These are phyloP conservation scores for Puccinia triticina DNA, from an alignment of 1,284 basidiomycete species.

Conservation along the genomic window DNA sequence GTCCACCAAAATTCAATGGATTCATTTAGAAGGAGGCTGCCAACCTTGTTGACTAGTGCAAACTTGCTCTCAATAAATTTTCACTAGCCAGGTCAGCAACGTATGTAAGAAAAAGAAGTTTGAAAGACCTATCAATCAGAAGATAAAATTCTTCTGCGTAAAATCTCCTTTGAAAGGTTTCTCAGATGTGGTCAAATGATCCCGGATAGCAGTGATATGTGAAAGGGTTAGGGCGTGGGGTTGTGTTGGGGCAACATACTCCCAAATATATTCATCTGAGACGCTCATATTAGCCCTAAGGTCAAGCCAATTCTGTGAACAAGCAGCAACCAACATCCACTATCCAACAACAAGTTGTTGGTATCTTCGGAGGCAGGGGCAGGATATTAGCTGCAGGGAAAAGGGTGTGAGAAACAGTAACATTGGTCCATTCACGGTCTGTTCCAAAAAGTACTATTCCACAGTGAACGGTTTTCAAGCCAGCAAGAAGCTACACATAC, in stretches of 20 bases:
- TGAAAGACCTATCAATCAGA: neutral
- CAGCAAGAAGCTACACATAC: constrained; percentile 30
- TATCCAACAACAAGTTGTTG: constrained; percentile 20
- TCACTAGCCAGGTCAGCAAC: too few relatives aligned
- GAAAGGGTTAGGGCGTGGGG: constrained; percentile 28
- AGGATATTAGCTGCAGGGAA: neutral
- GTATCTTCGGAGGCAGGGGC: constrained; percentile 5
- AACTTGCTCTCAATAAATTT: too few relatives aligned
- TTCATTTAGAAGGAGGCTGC: too few relatives aligned
- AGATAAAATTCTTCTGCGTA: neutral
- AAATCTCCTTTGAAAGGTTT: constrained; percentile 33
- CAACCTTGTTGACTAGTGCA: too few relatives aligned
- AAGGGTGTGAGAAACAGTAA: neutral
- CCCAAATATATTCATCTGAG: constrained; percentile 42
- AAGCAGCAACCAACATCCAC: constrained; percentile 37
- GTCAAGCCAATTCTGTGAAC: neutral
- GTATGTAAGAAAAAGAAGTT: too few relatives aligned
- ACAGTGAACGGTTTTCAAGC: constrained; percentile 49
- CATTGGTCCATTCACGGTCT: constrained; percentile 16
- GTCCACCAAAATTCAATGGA: too few relatives aligned
- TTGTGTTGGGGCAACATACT: constrained; percentile 25
- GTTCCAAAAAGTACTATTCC: constrained; percentile 48
- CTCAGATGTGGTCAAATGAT: constrained; percentile 2
- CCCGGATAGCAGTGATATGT: constrained; percentile 1
- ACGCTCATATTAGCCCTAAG: neutral